Conservation (phyloP, 2,329 filamentous ascomycete genomes). For the Xylaria sp. region DNA sequence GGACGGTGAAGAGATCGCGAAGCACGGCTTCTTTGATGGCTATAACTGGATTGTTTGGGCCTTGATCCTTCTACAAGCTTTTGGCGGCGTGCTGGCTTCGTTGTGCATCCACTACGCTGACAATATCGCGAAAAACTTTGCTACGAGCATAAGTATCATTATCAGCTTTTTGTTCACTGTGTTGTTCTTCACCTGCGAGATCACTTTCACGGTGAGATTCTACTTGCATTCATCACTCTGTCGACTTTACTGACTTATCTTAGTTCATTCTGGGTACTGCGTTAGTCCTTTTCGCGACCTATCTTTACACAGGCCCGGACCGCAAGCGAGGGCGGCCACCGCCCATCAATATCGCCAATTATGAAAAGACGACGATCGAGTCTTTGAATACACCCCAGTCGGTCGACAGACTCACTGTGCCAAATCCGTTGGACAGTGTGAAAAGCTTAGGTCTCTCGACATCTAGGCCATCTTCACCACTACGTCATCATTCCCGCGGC, state of each 20-base stretch:
- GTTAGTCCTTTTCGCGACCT: conserved; percentile 83
- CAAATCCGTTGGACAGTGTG: conserved; percentile 46
- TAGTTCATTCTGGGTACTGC: conserved; percentile 86
- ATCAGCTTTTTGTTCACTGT: conserved; percentile 87
- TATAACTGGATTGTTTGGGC: conserved; percentile 94
- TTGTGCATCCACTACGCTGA: conserved; percentile 85
- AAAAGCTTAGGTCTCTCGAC: conserved; percentile 49
- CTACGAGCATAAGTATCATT: conserved; percentile 90
- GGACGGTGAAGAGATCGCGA: conserved; percentile 84
- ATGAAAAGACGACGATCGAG: conserved; percentile 78
- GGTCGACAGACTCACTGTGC: conserved; percentile 47
- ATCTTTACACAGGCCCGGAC: conserved; percentile 81
- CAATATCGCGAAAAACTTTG: conserved; percentile 94
- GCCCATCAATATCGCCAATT: conserved; percentile 75
- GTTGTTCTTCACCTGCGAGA: conserved; percentile 82
- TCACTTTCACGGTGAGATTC: conserved; percentile 75
- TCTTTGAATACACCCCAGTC: conserved; percentile 49
- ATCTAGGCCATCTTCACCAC: conserved; percentile 49
- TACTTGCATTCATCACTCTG: background rate
- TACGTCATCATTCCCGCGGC: conserved; percentile 47
- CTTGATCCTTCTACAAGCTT: conserved; percentile 82
- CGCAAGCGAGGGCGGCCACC: conserved; percentile 69
- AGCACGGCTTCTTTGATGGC: conserved; percentile 91
- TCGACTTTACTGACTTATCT: conserved; percentile 28
- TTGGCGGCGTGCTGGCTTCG: conserved; percentile 85